Conservation (phyloP, 345 rosid genomes). For the Eucalyptus tenuipes region DNA sequence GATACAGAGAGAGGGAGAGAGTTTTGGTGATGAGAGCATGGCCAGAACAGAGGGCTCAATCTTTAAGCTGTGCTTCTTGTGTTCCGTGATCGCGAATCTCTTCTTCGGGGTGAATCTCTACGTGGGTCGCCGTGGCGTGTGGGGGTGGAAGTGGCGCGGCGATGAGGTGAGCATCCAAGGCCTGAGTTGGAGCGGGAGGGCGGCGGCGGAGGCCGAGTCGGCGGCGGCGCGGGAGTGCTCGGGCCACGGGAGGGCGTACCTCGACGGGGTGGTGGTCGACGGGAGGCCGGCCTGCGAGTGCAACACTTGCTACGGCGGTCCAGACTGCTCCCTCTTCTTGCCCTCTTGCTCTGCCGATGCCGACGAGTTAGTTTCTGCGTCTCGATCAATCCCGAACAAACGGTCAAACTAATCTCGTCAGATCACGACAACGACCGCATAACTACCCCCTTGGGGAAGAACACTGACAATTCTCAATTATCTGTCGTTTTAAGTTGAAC, state of each 20-base stretch:
- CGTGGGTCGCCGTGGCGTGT: neutral
- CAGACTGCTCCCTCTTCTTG: slow-evolving; percentile 33
- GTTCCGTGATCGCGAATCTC: slow-evolving; percentile 23
- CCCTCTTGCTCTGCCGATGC: slow-evolving; percentile 36
- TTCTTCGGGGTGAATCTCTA: neutral
- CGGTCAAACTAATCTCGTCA: neutral
- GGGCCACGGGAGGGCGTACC: slow-evolving; percentile 57
- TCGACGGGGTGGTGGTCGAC: slow-evolving; percentile 33
- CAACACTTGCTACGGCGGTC: slow-evolving; percentile 37
- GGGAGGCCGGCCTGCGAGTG: slow-evolving; percentile 43
- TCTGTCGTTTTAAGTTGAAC: neutral
- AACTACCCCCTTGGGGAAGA: neutral
- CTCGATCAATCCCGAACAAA: neutral
- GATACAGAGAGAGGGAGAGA: neutral
- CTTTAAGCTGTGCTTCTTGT: neutral
- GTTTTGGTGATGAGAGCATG: neutral
- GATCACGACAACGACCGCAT: neutral
- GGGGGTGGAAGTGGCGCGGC: neutral
- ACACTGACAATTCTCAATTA: neutral
- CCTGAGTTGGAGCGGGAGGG: slow-evolving; percentile 42
- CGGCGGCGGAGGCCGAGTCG: slow-evolving; percentile 48
- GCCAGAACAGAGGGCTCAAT: neutral
- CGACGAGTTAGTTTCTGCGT: slow-evolving; percentile 17
- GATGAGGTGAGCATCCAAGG: neutral
- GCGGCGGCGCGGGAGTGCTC: slow-evolving; percentile 53